phyloP scores from a whole-genome alignment of 768 basidiomycete species.

The Pisolithus marmoratus region DNA sequence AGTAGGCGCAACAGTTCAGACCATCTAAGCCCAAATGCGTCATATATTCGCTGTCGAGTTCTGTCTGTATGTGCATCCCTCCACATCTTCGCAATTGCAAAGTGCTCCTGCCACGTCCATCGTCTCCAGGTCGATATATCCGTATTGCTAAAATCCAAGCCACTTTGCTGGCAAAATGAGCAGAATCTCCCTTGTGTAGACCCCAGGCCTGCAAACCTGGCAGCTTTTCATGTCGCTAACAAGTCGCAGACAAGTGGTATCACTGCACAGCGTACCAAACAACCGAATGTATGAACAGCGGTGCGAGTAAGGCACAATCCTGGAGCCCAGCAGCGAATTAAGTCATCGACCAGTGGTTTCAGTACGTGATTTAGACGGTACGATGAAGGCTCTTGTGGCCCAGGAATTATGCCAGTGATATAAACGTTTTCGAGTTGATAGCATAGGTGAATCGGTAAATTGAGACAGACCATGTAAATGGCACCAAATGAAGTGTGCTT shows the following conservation, averaged over 20 bases:
- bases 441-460: slow-evolving; percentile 17
- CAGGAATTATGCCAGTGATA: slow-evolving; percentile 15
- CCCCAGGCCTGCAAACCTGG: slow-evolving; percentile 14
- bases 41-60: slow-evolving; percentile 3
- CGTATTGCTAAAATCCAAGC: slow-evolving; percentile 14
- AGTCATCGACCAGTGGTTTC: slow-evolving; percentile 32
- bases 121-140: slow-evolving; percentile 14
- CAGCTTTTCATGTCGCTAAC: slow-evolving; percentile 17
- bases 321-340: slow-evolving; percentile 28
- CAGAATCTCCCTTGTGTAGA: slow-evolving; percentile 14
- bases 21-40: slow-evolving; percentile 23
- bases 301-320: slow-evolving; percentile 28
- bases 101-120: slow-evolving; percentile 10
- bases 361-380: slow-evolving; percentile 34
- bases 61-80: slow-evolving; percentile 10
- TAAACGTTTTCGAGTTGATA: slow-evolving; percentile 33
- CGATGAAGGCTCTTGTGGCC: slow-evolving; percentile 20
- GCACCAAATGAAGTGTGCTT: slow-evolving; percentile 18
- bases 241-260: slow-evolving; percentile 23
- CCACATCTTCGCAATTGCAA: slow-evolving; percentile 13
- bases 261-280: slow-evolving; percentile 22
- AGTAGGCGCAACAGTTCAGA: slow-evolving; percentile 27
- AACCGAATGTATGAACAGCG: slow-evolving; percentile 14
- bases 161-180: slow-evolving; percentile 16
- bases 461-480: slow-evolving; percentile 32